phyloP scores from a whole-genome alignment of 1,284 basidiomycete genomes.

The Irpex sp. region DNA sequence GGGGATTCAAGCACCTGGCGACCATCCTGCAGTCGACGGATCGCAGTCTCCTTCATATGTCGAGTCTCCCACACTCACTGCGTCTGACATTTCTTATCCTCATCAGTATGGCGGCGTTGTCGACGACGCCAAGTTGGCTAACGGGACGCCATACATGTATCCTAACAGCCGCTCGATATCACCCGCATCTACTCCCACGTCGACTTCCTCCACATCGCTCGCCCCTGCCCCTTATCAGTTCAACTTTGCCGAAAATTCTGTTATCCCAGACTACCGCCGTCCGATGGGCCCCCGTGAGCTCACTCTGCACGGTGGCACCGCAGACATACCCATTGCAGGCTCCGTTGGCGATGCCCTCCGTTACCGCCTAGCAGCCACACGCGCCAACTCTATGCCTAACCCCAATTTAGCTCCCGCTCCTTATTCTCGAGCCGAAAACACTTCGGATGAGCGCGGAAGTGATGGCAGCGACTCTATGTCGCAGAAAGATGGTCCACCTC shows the following conservation, averaged over 20 bases:
- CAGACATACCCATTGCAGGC: constrained; percentile 59
- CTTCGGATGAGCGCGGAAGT: constrained; percentile 47
- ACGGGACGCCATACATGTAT: constrained; percentile 57
- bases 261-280: constrained; percentile 57
- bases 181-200: constrained; percentile 65
- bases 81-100: constrained; percentile 52
- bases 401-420: constrained; percentile 48
- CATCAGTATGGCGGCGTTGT: constrained; percentile 45
- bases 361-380: constrained; percentile 44
- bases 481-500: constrained; percentile 31
- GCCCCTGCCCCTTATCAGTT: constrained; percentile 65
- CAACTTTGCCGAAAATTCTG: constrained; percentile 47
- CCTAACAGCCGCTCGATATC: constrained; percentile 68
- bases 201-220: constrained; percentile 60
- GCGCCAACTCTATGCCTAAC: constrained; percentile 47
- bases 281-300: constrained; percentile 44
- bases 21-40: constrained; percentile 38
- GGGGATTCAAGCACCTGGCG: constrained; percentile 36
- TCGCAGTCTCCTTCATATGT: constrained; percentile 50
- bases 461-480: constrained; percentile 49
- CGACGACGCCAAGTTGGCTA: constrained; percentile 59
- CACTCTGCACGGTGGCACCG: constrained; percentile 66
- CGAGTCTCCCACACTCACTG: constrained; percentile 57
- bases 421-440: constrained; percentile 48
- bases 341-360: constrained; percentile 52